A percentile compares a stretch with the other conserved stretches of the same genome.
phyloP scores from a whole-genome alignment of 148 eudicot species.

The Rhododendron vialii region DNA sequence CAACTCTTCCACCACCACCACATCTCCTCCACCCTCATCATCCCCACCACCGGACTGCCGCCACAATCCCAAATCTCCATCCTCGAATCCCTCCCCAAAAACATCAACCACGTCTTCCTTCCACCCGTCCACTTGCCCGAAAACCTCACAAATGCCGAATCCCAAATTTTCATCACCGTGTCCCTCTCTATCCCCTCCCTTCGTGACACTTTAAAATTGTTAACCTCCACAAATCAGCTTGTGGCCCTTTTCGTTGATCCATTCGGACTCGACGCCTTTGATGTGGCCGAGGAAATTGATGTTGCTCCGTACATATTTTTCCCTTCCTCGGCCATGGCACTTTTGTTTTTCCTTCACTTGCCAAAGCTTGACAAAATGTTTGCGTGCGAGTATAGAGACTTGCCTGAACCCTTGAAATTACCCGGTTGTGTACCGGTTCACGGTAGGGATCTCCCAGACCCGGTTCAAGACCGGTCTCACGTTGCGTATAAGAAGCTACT shows the following conservation, averaged over 20 bases:
- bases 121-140: not conserved
- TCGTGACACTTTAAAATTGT: not conserved
- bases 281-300: conserved; percentile 15
- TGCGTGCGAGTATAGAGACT: conserved; percentile 11
- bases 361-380: conserved; percentile 13
- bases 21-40: conserved; percentile 31
- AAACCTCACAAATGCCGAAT: not conserved
- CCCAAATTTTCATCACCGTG: not conserved
- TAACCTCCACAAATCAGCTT: not conserved
- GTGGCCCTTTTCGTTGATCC: conserved; percentile 10
- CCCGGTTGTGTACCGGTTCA: conserved; percentile 13
- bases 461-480: conserved; percentile 14
- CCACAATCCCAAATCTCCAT: conserved; percentile 22
- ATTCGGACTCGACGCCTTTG: conserved; percentile 10
- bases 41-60: conserved; percentile 32
- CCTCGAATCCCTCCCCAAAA: conserved; percentile 29
- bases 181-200: not conserved
- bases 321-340: conserved; percentile 14
- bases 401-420: conserved; percentile 1
- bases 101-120: conserved; percentile 11
- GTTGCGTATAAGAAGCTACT: not conserved
- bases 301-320: conserved; percentile 5
- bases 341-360: not conserved
- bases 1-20: conserved; percentile 19
- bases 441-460: not conserved